phyloP scores from a whole-genome alignment of 345 rosid genomes.

The Jatropha curcas region DNA sequence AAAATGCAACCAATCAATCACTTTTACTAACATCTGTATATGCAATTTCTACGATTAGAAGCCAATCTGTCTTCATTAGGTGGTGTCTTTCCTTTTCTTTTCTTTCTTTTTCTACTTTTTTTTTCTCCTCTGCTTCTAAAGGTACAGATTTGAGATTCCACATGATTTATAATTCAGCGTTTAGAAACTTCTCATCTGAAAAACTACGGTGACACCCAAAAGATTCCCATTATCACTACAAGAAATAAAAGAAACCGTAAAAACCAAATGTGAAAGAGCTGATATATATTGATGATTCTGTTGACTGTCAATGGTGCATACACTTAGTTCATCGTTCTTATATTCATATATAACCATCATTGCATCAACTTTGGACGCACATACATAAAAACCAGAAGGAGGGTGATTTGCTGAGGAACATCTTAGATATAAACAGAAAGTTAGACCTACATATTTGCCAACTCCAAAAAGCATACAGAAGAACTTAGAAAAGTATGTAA shows the following conservation, averaged over 20 bases:
- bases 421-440: too few species aligned
- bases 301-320: background rate
- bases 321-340: too few species aligned
- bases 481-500: too few species aligned
- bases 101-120: background rate
- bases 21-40: background rate
- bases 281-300: background rate
- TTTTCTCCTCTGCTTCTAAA: too few species aligned
- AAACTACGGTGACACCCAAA: too few species aligned
- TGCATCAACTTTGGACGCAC: background rate
- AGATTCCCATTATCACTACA: background rate
- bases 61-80: background rate
- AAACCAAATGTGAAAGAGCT: constrained; percentile 7
- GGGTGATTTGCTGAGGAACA: too few species aligned
- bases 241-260: background rate
- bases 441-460: too few species aligned
- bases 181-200: background rate
- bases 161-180: background rate
- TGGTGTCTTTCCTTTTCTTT: background rate
- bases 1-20: too few species aligned
- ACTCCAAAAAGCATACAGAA: background rate
- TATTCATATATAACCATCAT: too few species aligned
- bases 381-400: too few species aligned
- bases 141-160: background rate
- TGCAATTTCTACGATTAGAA: background rate